Conservation (phyloP, 2,329 filamentous ascomycete species). For the Emericellopsis cladophorae region DNA sequence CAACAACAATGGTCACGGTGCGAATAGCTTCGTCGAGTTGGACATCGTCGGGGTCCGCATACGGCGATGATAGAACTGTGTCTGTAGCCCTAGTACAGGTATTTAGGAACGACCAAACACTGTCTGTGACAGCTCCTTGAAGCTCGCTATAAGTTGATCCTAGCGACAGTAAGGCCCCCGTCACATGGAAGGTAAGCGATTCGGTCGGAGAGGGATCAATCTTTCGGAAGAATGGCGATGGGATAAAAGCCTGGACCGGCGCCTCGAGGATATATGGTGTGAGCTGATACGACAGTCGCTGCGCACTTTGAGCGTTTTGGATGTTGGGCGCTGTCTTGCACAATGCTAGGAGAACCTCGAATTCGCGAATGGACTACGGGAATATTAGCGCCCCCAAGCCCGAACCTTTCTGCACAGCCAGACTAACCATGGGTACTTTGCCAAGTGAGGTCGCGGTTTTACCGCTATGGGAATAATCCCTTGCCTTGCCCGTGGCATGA, state of each 20-base stretch:
- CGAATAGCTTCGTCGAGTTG: slow-evolving; percentile 54
- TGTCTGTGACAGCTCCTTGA: slow-evolving; percentile 51
- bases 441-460: slow-evolving; percentile 29
- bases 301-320: slow-evolving; percentile 56
- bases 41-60: slow-evolving; percentile 41
- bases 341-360: slow-evolving; percentile 81
- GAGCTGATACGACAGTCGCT: slow-evolving; percentile 67
- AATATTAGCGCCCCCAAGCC: not conserved
- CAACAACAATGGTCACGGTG: slow-evolving; percentile 66
- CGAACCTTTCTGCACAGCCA: slow-evolving; percentile 7
- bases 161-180: slow-evolving; percentile 68
- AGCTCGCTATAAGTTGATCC: slow-evolving; percentile 61
- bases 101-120: slow-evolving; percentile 59
- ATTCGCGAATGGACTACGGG: slow-evolving; percentile 67
- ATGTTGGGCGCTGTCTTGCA: slow-evolving; percentile 80
- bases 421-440: slow-evolving; percentile 46
- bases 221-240: slow-evolving; percentile 71
- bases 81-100: slow-evolving; percentile 54
- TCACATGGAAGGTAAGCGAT: slow-evolving; percentile 64
- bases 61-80: slow-evolving; percentile 36
- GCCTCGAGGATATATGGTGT: slow-evolving; percentile 78
- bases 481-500: slow-evolving; percentile 28
- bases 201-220: slow-evolving; percentile 86
- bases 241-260: slow-evolving; percentile 62
- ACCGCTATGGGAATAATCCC: slow-evolving; percentile 35